Conservation (phyloP, 2,329 filamentous ascomycete species). For the Chaetomium strumarium region DNA sequence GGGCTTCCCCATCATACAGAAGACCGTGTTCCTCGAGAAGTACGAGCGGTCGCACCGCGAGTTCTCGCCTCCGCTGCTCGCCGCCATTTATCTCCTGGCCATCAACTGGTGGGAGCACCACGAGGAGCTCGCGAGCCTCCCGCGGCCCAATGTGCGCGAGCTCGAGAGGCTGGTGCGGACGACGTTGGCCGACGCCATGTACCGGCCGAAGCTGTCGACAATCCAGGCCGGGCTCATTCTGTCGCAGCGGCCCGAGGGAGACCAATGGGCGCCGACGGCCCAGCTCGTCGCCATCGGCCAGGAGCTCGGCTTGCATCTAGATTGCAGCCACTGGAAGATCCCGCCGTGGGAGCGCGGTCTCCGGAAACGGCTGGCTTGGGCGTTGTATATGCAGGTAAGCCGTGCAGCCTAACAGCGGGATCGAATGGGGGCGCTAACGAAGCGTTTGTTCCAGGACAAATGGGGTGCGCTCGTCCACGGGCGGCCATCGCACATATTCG, state of each 20-base stretch:
- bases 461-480: conserved; percentile 85
- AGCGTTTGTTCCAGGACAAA: conserved; percentile 66
- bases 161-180: conserved; percentile 62
- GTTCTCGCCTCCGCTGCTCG: conserved; percentile 70
- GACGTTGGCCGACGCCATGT: conserved; percentile 70
- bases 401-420: not conserved
- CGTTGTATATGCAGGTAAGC: conserved; percentile 51
- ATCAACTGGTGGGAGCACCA: conserved; percentile 84
- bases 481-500: conserved; percentile 69
- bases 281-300: conserved; percentile 83
- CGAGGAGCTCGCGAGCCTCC: conserved; percentile 55
- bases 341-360: conserved; percentile 81
- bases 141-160: conserved; percentile 65
- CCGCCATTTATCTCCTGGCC: conserved; percentile 77
- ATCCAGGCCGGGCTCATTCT: conserved; percentile 71
- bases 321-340: conserved; percentile 82
- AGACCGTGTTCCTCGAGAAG: conserved; percentile 71
- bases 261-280: conserved; percentile 79
- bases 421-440: not conserved
- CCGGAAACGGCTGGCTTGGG: conserved; percentile 83
- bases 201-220: conserved; percentile 74
- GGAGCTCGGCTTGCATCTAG: conserved; percentile 81
- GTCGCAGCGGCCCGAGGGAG: conserved; percentile 68
- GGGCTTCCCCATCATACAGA: conserved; percentile 76
- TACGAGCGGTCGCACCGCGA: conserved; percentile 67